Evolutionary conservation across 2,329 filamentous ascomycete genomes (phyloP).

Genomic region (Penicillium digitatum): DNA sequence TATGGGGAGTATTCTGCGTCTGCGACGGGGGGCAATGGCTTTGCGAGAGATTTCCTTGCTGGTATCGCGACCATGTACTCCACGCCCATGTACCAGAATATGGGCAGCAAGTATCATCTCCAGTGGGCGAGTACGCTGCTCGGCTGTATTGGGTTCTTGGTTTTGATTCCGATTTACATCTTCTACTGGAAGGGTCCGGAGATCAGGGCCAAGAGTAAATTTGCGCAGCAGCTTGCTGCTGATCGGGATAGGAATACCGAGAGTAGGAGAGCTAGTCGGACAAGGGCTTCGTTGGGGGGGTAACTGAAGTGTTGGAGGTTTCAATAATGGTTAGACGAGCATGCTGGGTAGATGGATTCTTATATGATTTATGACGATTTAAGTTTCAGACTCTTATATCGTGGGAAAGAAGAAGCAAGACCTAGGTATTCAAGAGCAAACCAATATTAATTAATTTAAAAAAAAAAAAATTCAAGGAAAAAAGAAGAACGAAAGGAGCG

Average conservation of each 20-base stretch:
- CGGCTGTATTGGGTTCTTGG: constrained; percentile 48
- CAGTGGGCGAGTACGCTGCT: constrained; percentile 55
- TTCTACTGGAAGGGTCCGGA: constrained; percentile 56
- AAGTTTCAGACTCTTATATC: too few species aligned
- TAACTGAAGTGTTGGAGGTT: not conserved
- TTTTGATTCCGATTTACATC: constrained; percentile 53
- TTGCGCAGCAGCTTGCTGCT: constrained; percentile 22
- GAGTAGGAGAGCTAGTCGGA: constrained; percentile 11
- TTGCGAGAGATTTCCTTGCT: constrained; percentile 68
- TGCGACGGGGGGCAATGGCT: constrained; percentile 72
- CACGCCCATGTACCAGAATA: constrained; percentile 58
- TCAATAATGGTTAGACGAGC: not conserved
- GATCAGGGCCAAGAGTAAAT: constrained; percentile 43
- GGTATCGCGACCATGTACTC: constrained; percentile 67
- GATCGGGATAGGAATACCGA: constrained; percentile 15
- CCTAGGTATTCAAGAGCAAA: too few species aligned
- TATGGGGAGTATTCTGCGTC: constrained; percentile 71
- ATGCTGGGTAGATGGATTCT: not conserved
- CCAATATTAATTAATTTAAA: too few species aligned
- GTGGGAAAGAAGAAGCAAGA: too few species aligned
- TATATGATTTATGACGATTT: too few species aligned
- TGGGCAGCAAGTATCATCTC: constrained; percentile 44
- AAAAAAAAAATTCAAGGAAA: too few species aligned
- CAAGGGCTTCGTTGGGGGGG: not conserved
- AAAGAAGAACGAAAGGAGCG: too few species aligned